phyloP scores from a whole-genome alignment of 805 yeast genomes.

The Lachancea cidri region DNA sequence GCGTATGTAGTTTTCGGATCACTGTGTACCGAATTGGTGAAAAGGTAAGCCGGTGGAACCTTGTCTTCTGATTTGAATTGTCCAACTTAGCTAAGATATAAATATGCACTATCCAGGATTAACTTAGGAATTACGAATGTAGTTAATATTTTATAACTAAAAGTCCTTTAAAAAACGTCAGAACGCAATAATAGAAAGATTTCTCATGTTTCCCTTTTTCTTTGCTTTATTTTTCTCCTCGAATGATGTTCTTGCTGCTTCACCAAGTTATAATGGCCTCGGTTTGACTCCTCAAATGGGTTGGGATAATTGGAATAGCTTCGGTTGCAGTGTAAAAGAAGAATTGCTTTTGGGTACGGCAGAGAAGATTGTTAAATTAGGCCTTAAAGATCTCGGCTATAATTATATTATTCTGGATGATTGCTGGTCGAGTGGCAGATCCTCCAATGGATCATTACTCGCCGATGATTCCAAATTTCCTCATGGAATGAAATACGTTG shows the following conservation, averaged over 20 bases:
- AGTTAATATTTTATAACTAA: too few relatives aligned
- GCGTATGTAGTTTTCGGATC: too few relatives aligned
- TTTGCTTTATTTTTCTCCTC: too few relatives aligned
- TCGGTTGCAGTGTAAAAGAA: slow-evolving; percentile 26
- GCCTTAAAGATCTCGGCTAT: slow-evolving; percentile 27
- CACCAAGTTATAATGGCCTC: slow-evolving; percentile 12
- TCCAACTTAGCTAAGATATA: too few relatives aligned
- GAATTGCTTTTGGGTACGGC: slow-evolving; percentile 22
- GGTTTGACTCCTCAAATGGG: slow-evolving; percentile 25
- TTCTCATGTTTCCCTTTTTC: too few relatives aligned
- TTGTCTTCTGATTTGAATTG: too few relatives aligned
- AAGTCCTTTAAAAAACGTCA: too few relatives aligned
- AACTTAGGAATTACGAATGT: too few relatives aligned
- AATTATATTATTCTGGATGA: slow-evolving; percentile 31
- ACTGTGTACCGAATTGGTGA: too few relatives aligned
- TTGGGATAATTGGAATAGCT: slow-evolving; percentile 31
- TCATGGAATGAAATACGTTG: slow-evolving; percentile 22
- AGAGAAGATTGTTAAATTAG: slow-evolving; percentile 18
- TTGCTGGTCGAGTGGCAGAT: slow-evolving; percentile 26
- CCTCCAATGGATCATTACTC: slow-evolving; percentile 14
- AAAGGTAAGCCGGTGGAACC: too few relatives aligned
- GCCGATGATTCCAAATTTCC: slow-evolving; percentile 26
- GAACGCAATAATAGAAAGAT: too few relatives aligned
- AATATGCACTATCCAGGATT: too few relatives aligned
- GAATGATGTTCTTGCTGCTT: not conserved